These are phyloP conservation scores for Schrenkiella parvula DNA, from an alignment of 345 rosid species.

Conservation along the genomic window DNA sequence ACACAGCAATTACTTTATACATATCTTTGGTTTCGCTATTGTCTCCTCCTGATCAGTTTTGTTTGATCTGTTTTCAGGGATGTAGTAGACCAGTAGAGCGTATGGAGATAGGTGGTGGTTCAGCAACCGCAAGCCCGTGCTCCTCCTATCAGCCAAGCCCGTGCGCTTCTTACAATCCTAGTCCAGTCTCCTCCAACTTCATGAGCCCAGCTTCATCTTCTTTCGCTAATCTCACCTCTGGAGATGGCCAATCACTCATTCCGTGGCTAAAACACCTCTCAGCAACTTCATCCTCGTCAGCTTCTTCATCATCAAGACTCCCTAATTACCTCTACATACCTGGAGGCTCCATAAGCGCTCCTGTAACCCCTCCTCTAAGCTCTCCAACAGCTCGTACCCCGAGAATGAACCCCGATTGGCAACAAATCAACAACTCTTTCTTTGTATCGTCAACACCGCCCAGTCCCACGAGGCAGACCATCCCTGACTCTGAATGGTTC, in stretches of 20 bases:
- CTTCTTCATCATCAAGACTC: constrained; percentile 69
- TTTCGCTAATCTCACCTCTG: constrained; percentile 50
- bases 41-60: neutral
- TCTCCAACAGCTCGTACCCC: constrained; percentile 90
- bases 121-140: constrained; percentile 73
- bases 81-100: constrained; percentile 82
- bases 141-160: constrained; percentile 84
- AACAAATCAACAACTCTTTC: constrained; percentile 55
- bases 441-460: constrained; percentile 90
- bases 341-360: constrained; percentile 95
- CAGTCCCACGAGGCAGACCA: constrained; percentile 71
- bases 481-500: constrained; percentile 87
- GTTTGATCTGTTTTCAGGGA: constrained; percentile 49
- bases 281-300: constrained; percentile 68
- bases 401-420: constrained; percentile 57
- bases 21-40: neutral
- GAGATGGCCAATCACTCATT: constrained; percentile 71
- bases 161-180: constrained; percentile 73
- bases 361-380: constrained; percentile 97
- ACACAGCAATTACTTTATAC: neutral
- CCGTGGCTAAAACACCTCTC: constrained; percentile 97
- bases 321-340: constrained; percentile 64
- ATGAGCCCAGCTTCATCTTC: constrained; percentile 83
- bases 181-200: constrained; percentile 81
- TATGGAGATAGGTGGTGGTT: constrained; percentile 65